A percentile compares a stretch with the other conserved stretches of the same genome.
phyloP scores from a whole-genome alignment of 2,329 filamentous ascomycete genomes.

The Lasiodiplodia sp. region DNA sequence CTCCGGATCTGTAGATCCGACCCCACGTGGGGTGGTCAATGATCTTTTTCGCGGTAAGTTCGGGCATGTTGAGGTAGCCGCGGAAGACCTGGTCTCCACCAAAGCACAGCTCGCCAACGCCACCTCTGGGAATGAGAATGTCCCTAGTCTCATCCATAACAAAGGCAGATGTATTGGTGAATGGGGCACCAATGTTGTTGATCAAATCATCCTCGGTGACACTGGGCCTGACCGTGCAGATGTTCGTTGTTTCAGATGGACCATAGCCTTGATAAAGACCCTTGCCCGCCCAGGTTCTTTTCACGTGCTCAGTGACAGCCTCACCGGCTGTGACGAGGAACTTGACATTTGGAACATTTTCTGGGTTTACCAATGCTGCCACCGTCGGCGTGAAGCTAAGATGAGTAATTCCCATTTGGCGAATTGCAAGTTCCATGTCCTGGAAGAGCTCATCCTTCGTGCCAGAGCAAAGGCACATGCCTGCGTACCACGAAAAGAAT shows the following conservation, averaged over 20 bases:
- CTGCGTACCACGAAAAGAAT: conserved; percentile 80
- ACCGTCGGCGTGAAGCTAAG: conserved; percentile 87
- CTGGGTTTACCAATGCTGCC: conserved; percentile 74
- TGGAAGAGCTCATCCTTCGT: conserved; percentile 76
- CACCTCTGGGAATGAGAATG: conserved; percentile 69
- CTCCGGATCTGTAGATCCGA: conserved; percentile 80
- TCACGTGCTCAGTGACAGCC: conserved; percentile 75
- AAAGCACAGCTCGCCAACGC: conserved; percentile 84
- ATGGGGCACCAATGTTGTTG: conserved; percentile 77
- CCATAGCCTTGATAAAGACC: conserved; percentile 83
- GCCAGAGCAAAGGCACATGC: conserved; percentile 79
- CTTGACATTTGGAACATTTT: conserved; percentile 72
- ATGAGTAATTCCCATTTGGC: conserved; percentile 72
- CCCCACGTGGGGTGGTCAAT: conserved; percentile 73
- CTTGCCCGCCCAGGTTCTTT: conserved; percentile 70
- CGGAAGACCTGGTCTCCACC: conserved; percentile 80
- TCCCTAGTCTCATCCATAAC: conserved; percentile 58
- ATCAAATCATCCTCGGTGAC: conserved; percentile 66
- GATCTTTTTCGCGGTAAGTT: conserved; percentile 71
- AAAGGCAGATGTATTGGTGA: conserved; percentile 78
- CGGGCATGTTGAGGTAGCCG: conserved; percentile 74
- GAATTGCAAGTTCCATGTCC: conserved; percentile 73
- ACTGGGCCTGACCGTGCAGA: conserved; percentile 75
- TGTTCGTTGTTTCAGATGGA: conserved; percentile 86
- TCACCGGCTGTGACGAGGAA: conserved; percentile 86